phyloP scores from a whole-genome alignment of 495 filamentous ascomycete species.

The Neurospora terricola region DNA sequence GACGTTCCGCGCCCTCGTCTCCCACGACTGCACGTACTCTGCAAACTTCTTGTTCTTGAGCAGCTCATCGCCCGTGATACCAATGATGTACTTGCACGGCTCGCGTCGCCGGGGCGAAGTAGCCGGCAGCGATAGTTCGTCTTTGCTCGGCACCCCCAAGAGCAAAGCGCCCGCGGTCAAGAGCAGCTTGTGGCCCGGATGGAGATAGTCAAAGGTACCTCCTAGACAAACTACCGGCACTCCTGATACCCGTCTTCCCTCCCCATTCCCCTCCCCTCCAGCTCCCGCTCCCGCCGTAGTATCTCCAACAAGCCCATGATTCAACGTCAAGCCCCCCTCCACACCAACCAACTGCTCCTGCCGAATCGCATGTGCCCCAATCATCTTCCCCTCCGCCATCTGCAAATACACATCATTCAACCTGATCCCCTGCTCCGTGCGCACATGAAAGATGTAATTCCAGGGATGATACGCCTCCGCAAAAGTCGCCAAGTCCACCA shows the following conservation, averaged over 20 bases:
- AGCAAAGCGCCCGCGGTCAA: slow-evolving; percentile 75
- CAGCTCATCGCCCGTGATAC: slow-evolving; percentile 79
- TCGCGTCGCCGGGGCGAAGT: background rate
- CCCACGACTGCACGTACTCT: slow-evolving; percentile 70
- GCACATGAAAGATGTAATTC: slow-evolving; percentile 58
- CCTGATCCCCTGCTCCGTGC: slow-evolving; percentile 44
- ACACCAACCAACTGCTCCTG: slow-evolving; percentile 34
- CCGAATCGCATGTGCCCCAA: slow-evolving; percentile 30
- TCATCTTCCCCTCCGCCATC: slow-evolving; percentile 34
- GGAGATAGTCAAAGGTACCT: slow-evolving; percentile 94
- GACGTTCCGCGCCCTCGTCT: slow-evolving; percentile 55
- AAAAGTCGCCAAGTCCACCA: slow-evolving; percentile 57
- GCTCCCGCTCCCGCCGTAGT: background rate
- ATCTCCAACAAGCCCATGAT: slow-evolving; percentile 1
- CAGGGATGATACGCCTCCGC: slow-evolving; percentile 55
- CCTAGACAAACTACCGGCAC: slow-evolving; percentile 59
- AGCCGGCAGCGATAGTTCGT: slow-evolving; percentile 3
- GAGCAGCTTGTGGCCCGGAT: slow-evolving; percentile 90
- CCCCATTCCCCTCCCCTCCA: background rate
- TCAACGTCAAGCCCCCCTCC: slow-evolving; percentile 37
- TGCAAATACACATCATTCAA: slow-evolving; percentile 32
- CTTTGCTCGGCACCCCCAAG: slow-evolving; percentile 41
- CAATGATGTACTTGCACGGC: slow-evolving; percentile 56
- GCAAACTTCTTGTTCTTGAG: slow-evolving; percentile 81
- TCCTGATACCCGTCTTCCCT: background rate